These are phyloP conservation scores for Gentiana straminea DNA, from an alignment of 257 asterid species.

Conservation along the genomic window DNA sequence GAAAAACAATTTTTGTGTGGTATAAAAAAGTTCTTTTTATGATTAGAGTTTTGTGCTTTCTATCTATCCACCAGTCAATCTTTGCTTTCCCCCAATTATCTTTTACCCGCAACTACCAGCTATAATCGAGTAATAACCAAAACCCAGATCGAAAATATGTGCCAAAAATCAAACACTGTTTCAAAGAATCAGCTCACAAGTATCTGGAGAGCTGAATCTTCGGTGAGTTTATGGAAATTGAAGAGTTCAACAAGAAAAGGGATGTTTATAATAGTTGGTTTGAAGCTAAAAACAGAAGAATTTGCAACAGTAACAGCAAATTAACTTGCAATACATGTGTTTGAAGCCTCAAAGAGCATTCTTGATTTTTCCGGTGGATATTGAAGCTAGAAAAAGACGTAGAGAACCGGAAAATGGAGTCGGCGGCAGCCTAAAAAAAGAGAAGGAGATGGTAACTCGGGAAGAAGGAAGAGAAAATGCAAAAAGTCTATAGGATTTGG, in stretches of 20 bases:
- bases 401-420: too few species aligned
- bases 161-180: constrained; percentile 11
- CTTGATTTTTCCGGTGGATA: background rate
- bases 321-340: background rate
- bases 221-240: background rate
- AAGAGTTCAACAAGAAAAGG: background rate
- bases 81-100: background rate
- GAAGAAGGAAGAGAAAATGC: too few species aligned
- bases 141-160: constrained; percentile 16
- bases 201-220: constrained; percentile 2
- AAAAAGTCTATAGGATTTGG: too few species aligned
- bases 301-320: background rate
- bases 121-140: constrained; percentile 8
- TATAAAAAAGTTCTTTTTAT: constrained; percentile 6
- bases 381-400: background rate
- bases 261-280: background rate
- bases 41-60: constrained; percentile 8
- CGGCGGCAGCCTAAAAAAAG: too few species aligned
- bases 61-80: constrained; percentile 19
- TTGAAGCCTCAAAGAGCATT: background rate
- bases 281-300: background rate
- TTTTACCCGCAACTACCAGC: constrained; percentile 13
- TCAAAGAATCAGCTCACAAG: constrained; percentile 7
- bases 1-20: constrained; percentile 6
- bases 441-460: too few species aligned